Evolutionary conservation across 2,329 filamentous ascomycete species (phyloP), one percentile per base, ranked within the genome.

Genomic region (Phyllachora maydis): DNA sequence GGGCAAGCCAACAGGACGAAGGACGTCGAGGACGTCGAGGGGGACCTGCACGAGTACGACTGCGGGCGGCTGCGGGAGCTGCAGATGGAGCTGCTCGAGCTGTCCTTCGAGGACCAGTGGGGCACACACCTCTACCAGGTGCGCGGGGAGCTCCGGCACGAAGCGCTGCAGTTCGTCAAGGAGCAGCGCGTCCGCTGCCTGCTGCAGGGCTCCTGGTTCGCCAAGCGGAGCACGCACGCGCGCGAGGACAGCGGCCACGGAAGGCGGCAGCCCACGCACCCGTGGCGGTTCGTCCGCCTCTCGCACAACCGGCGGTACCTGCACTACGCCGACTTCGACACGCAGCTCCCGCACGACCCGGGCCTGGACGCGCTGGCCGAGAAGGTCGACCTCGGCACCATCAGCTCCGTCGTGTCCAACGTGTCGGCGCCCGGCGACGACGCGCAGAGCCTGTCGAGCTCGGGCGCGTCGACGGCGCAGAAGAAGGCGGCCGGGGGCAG

Each of bases 61-160:
- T 75, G 82, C 35, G 55, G 61, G 21, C 65, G 70, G 18, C 56
- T 95, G 26, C 67, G 88, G 24, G 71, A 82, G 39, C 55, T 92
- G 26, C 88, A 98, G 47, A 93, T 95, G 82, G 77, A 90, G 35
- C 59, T 93, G 8, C 56, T 95, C 4, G 79, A 91, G 42, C 56
- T 88, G 32, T 78, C 81, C 0, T 95, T 95, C 40, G 85, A 95
- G 43, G 79, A 90, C 42, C 77, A 77, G 23, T 98, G 88, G 88
- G 83, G 83, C 8, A 67, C 77, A 31, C 82, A 95, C 47, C 58
- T 98, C 14, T 66, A 66, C 32, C 79, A 88, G 47, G 78, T 92
- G n/a, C 74, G 82, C 16, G 81, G 93, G 26, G 81, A 91, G 44
- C 59, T 95, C 21, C 76, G 79, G 35, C 71, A 85, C 37, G 88